Evolutionary conservation across 495 filamentous ascomycete genomes (phyloP).

Genomic region (Xylaria curta): DNA sequence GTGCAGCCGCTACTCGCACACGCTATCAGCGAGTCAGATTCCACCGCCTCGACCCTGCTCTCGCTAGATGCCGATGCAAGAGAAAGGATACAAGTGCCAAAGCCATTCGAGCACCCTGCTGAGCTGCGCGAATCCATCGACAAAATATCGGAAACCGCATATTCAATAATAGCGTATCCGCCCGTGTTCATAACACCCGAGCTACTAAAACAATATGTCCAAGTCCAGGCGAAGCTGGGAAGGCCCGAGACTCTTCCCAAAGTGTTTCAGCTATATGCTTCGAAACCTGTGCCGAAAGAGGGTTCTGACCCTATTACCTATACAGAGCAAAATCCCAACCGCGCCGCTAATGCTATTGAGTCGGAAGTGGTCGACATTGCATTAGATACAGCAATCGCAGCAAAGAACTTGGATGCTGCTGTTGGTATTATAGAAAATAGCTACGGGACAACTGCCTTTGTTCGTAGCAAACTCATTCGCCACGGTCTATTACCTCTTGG

Average conservation of each 20-base stretch:
- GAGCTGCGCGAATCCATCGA: slow-evolving; percentile 41
- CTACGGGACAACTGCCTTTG: slow-evolving; percentile 75
- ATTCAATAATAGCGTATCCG: slow-evolving; percentile 72
- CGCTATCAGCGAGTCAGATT: slow-evolving; percentile 32
- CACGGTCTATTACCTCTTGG: slow-evolving; percentile 49
- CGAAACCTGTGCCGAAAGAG: slow-evolving; percentile 76
- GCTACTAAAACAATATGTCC: slow-evolving; percentile 72
- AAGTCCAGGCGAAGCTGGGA: slow-evolving; percentile 72
- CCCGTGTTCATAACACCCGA: slow-evolving; percentile 80
- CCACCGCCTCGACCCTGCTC: slow-evolving; percentile 38
- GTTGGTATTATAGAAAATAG: slow-evolving; percentile 81
- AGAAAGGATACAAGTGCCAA: neutral
- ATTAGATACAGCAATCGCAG: slow-evolving; percentile 75
- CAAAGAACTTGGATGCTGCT: slow-evolving; percentile 75
- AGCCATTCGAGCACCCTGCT: neutral
- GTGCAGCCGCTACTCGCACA: slow-evolving; percentile 32
- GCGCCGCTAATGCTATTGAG: slow-evolving; percentile 73
- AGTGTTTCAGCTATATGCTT: slow-evolving; percentile 81
- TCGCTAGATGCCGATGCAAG: slow-evolving; percentile 31
- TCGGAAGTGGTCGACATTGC: slow-evolving; percentile 68
- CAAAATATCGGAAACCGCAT: slow-evolving; percentile 60
- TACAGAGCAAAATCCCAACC: slow-evolving; percentile 67
- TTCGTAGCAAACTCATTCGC: slow-evolving; percentile 65
- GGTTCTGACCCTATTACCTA: slow-evolving; percentile 64
- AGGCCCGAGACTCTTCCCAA: slow-evolving; percentile 76